Base-by-base conservation (phyloP, 2,329 filamentous ascomycete genomes). In the Fusarium drepaniforme region DNA sequence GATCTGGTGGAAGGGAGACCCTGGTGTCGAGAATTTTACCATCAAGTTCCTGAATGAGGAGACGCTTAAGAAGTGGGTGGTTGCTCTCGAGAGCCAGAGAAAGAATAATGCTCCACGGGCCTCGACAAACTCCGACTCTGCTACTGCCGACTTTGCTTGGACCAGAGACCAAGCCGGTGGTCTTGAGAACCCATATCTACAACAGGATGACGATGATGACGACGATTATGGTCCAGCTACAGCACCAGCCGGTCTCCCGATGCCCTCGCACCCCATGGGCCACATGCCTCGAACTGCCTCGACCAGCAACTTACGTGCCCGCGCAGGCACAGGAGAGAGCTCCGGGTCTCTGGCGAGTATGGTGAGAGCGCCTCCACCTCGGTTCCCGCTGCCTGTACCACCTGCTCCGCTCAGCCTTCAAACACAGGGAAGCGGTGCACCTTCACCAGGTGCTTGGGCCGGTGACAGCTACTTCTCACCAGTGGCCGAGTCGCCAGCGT, bases 1-100 rank as follows among this genome's bases (percentile, higher is more conserved):
- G 81, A 98, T 99, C 66, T 98, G 96, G 89, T 99, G 97, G 97
- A 98, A 97, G 84, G 96, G 96, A 38, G 96, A 98, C 75, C 95
- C 96, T 0, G 95, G 94, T 5, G 95, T 98, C 37, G 96, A 99
- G 81, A 98, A 97, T 80, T 98, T 99, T 82, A 92, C 96, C 78
- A 97, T 99, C 81, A 94, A 94, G 76, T 98, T 98, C 83, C 89
- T 91, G 61, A 97, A 96, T 71, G 97, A 99, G 82, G 95, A 98
- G 76, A 91, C 89, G 16, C 95, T 98, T 92, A 96, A 93, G 83
- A 98, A 96, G 81, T 99, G 97, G 97, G 93, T 93, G 33, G 87
- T 87, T 11, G 92, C 94, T 46, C 91, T 98, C 30, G 94, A 97
- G 75, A 88, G 85, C 3, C 96, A 98, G 83, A 89, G 95, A 70